Evolutionary conservation across 305 asterid species (phyloP).

Genomic region (Fraxinus velutina): DNA sequence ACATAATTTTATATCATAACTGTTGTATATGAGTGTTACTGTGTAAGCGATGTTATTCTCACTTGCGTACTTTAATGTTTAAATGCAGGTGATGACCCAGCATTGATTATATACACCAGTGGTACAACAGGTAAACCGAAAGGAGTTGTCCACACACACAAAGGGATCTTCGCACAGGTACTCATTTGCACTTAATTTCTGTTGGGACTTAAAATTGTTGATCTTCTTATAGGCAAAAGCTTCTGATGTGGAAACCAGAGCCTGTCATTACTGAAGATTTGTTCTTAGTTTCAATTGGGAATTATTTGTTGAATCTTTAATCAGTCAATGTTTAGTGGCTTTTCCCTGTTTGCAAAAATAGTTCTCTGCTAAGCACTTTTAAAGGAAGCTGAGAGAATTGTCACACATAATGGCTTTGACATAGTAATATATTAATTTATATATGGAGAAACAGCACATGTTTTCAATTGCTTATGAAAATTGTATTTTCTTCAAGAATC

Average conservation of each 20-base stretch:
- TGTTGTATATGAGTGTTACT: neutral
- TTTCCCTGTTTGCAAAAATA: neutral
- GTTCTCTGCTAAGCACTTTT: neutral
- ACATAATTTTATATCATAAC: constrained; percentile 11
- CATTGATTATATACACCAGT: constrained; percentile 84
- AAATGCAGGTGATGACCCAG: constrained; percentile 66
- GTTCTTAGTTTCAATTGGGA: neutral
- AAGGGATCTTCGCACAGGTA: constrained; percentile 89
- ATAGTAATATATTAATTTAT: neutral
- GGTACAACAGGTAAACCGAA: constrained; percentile 99
- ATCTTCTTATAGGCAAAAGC: neutral
- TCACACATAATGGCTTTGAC: neutral
- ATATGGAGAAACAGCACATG: neutral
- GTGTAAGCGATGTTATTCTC: neutral
- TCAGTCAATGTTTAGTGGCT: neutral
- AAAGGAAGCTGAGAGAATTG: neutral
- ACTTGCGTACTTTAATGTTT: constrained; percentile 15
- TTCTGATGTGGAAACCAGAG: neutral
- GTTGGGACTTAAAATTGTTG: neutral
- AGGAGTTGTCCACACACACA: constrained; percentile 95
- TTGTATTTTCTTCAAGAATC: neutral
- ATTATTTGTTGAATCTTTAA: neutral
- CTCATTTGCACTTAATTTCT: constrained; percentile 17
- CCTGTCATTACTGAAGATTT: neutral
- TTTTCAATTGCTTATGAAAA: neutral